A percentile compares a stretch with the other conserved stretches of the same genome.
These are phyloP conservation scores for Fonsecaea multimorphosa DNA, from an alignment of 2,329 filamentous ascomycete genomes.

Conservation along the genomic window DNA sequence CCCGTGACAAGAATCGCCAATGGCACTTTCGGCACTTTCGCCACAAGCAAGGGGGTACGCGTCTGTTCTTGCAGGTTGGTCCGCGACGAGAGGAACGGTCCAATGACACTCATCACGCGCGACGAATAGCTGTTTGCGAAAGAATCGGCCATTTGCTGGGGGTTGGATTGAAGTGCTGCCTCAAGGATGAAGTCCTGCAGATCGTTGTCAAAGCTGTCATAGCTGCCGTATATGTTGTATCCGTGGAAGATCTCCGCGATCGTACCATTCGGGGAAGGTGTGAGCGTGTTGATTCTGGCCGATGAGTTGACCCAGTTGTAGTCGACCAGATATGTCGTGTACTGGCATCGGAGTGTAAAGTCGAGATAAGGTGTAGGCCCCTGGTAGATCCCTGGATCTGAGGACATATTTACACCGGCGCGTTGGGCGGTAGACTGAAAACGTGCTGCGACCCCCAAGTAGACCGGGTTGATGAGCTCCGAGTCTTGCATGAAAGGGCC, in stretches of 20 bases:
- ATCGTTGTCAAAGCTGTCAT: constrained; percentile 32
- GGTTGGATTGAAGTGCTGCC: constrained; percentile 27
- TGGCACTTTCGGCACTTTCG: constrained; percentile 36
- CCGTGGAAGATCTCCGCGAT: constrained; percentile 38
- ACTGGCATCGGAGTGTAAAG: constrained; percentile 34
- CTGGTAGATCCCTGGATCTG: constrained; percentile 25
- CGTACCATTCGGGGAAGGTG: constrained; percentile 34
- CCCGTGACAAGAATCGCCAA: constrained; percentile 34
- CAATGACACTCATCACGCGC: constrained; percentile 36
- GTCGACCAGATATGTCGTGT: constrained; percentile 35
- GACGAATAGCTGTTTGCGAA: constrained; percentile 33
- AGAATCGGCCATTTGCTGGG: constrained; percentile 24
- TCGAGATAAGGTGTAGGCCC: constrained; percentile 27
- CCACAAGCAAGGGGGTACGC: constrained; percentile 33
- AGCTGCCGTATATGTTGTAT: constrained; percentile 26
- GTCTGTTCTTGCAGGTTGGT: constrained; percentile 33
- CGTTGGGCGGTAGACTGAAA: constrained; percentile 24
- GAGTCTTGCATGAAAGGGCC: constrained; percentile 29
- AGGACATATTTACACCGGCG: constrained; percentile 29
- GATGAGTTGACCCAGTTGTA: constrained; percentile 37
- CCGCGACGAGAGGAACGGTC: constrained; percentile 32
- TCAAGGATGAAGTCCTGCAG: constrained; percentile 32
- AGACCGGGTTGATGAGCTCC: constrained; percentile 36
- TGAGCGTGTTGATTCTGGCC: constrained; percentile 25
- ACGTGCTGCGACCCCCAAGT: constrained; percentile 34